Percentiles rank a stretch among this genome's conserved stretches.
Conservation (phyloP, 805 yeast genomes). For the Saturnispora ahearnii region DNA sequence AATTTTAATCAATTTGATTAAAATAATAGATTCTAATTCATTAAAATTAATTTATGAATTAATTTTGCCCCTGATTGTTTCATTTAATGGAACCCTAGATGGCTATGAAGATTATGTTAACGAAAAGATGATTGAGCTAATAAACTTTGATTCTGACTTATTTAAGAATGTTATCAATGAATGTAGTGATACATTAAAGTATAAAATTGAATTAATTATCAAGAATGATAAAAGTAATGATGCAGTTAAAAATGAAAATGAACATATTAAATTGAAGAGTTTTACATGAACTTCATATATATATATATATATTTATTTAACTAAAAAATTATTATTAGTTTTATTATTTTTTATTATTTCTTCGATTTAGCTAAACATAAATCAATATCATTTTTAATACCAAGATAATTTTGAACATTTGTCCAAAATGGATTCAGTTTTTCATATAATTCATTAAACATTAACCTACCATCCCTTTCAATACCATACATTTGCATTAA, state of each 20-base stretch:
- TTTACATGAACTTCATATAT: slow-evolving; percentile 27
- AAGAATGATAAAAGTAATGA: slow-evolving; percentile 22
- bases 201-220: slow-evolving; percentile 35
- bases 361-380: slow-evolving; percentile 12
- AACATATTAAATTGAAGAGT: slow-evolving; percentile 43
- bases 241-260: slow-evolving; percentile 15
- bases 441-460: slow-evolving; percentile 9
- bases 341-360: neutral
- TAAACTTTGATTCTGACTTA: slow-evolving; percentile 33
- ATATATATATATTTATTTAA: slow-evolving; percentile 3
- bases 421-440: neutral
- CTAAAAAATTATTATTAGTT: neutral
- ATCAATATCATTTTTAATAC: slow-evolving; percentile 7
- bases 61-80: slow-evolving; percentile 24
- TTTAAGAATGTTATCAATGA: slow-evolving; percentile 40
- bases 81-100: slow-evolving; percentile 22
- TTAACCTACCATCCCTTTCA: slow-evolving; percentile 9
- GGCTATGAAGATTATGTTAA: slow-evolving; percentile 33
- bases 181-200: slow-evolving; percentile 34
- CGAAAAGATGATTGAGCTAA: slow-evolving; percentile 38
- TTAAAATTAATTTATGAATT: slow-evolving; percentile 25
- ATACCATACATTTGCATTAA: slow-evolving; percentile 16
- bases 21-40: slow-evolving; percentile 18
- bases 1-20: slow-evolving; percentile 38
- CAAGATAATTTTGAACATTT: slow-evolving; percentile 2